Conservation (phyloP, 768 basidiomycete genomes). For the Termitomyces sp. region DNA sequence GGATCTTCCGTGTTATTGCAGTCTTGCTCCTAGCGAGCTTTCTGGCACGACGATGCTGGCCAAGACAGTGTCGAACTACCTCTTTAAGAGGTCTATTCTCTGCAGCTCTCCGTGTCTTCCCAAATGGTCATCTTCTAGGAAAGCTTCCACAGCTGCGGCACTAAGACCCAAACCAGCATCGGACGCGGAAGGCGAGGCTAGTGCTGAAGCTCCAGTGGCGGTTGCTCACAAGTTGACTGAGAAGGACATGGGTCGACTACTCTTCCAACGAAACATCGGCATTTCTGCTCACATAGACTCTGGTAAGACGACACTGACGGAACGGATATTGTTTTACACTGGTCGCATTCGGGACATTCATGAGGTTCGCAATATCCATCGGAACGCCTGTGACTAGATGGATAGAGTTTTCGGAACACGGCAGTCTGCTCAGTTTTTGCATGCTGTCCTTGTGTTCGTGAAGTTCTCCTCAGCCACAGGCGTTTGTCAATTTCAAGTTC, state of each 20-base stretch:
- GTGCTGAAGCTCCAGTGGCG: slow-evolving; percentile 27
- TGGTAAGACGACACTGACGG: slow-evolving; percentile 97
- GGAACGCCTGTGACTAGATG: slow-evolving; percentile 20
- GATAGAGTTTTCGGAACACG: slow-evolving; percentile 10
- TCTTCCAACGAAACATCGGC: slow-evolving; percentile 90
- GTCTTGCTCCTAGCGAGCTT: not conserved
- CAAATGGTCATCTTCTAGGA: slow-evolving; percentile 22
- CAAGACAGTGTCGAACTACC: slow-evolving; percentile 20
- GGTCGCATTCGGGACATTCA: slow-evolving; percentile 95
- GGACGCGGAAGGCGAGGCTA: slow-evolving; percentile 7
- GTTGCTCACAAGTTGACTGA: slow-evolving; percentile 51
- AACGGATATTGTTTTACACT: slow-evolving; percentile 94
- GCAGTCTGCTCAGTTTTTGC: slow-evolving; percentile 1
- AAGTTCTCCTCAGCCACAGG: slow-evolving; percentile 21
- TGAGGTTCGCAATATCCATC: slow-evolving; percentile 60
- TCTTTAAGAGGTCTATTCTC: slow-evolving; percentile 11
- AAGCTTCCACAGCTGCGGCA: slow-evolving; percentile 46
- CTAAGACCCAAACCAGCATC: slow-evolving; percentile 28
- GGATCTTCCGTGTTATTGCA: not conserved
- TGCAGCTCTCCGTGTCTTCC: slow-evolving; percentile 5
- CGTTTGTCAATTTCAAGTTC: slow-evolving; percentile 14
- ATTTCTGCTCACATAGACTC: slow-evolving; percentile 95
- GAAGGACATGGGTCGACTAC: slow-evolving; percentile 63
- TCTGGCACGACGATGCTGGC: slow-evolving; percentile 19
- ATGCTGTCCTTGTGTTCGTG: slow-evolving; percentile 14